Evolutionary conservation across 2,329 filamentous ascomycete species (phyloP).

Genomic region (Fusarium virguliforme): DNA sequence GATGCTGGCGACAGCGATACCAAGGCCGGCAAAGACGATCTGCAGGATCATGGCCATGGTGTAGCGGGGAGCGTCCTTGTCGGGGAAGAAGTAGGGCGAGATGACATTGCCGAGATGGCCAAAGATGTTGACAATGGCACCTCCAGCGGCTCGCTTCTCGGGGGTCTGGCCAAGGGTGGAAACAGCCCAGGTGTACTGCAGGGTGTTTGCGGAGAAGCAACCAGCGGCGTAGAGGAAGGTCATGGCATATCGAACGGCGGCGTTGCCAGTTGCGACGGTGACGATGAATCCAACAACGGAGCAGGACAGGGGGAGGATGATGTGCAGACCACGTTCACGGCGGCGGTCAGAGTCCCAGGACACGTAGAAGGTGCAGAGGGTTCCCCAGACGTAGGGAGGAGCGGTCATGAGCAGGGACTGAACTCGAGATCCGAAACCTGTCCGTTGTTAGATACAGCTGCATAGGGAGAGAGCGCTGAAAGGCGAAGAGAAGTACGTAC

Average conservation of each 20-base stretch:
- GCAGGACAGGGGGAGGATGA: conserved; percentile 69
- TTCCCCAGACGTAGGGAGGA: conserved; percentile 70
- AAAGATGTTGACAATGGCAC: conserved; percentile 57
- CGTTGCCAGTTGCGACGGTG: conserved; percentile 67
- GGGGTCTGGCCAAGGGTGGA: conserved; percentile 56
- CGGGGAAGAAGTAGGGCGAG: conserved; percentile 59
- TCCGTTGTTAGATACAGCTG: not conserved
- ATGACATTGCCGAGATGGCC: conserved; percentile 59
- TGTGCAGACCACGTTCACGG: conserved; percentile 74
- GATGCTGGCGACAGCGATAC: conserved; percentile 17
- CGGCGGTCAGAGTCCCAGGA: conserved; percentile 74
- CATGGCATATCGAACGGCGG: conserved; percentile 43
- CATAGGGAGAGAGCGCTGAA: too few relatives aligned
- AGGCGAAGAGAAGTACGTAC: conserved; percentile 42
- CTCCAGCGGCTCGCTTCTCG: conserved; percentile 57
- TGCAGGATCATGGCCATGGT: conserved; percentile 50
- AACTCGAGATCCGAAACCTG: conserved; percentile 64
- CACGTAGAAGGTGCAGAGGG: conserved; percentile 70
- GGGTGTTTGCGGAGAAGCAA: conserved; percentile 52
- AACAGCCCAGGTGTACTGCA: conserved; percentile 57
- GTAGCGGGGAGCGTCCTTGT: conserved; percentile 52
- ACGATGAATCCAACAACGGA: conserved; percentile 72
- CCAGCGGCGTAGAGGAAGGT: conserved; percentile 46
- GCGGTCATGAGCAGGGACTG: conserved; percentile 70
- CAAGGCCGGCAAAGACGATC: conserved; percentile 36